Base-by-base conservation (phyloP, 352 stramenopile genomes). In the Phytophthora lateralis region DNA sequence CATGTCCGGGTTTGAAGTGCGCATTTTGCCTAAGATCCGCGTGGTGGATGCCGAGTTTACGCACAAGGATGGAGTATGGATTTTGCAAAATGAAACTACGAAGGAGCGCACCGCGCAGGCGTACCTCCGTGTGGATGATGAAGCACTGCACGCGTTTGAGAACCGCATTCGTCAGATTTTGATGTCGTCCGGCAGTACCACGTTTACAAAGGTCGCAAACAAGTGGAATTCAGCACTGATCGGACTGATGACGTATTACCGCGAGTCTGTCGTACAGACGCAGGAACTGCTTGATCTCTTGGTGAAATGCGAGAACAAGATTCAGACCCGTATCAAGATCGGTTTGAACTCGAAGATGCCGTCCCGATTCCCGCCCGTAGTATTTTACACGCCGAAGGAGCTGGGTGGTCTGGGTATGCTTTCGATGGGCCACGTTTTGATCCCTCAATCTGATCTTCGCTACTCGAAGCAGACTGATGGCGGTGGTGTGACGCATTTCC, bases 281-380 rank as follows among this genome's bases (percentile, higher is more conserved):
- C 97, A 99, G 76, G 97, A 99, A 71, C 80, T 99, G n/a, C 82
- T 99, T 39, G 98, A 99, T 76, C 72, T 99, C 34, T 80, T 99
- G 7, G 98, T 99, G 29, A 99, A 99, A 78, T 99, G 98, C 69
- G 98, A 99, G 69, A 99, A 99, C 80, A 99, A 99, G 82, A 99
- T 99, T 63, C 98, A 99, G 75, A 99, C 97, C 45, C 89, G 98
- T 76, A 99, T 99, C 77, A 99, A 99, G 85, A 99, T 99, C 59
- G 98, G 98, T 6, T 74, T 99, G 48, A 99, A 99, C 88, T 99
- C 94, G 67, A 99, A 99, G 78, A 99, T 99, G 97, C 97, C 97
- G 37, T 98, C 93, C 46, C 93, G 97, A 52, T 99, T 99, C 82
- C 98, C 98, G 34, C 98, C 98, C 10, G 97, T 99, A 21, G 97